A percentile compares a stretch with the other conserved stretches of the same genome.
Evolutionary conservation across 495 filamentous ascomycete species (phyloP).

Genomic region (Aspergillus diversus): DNA sequence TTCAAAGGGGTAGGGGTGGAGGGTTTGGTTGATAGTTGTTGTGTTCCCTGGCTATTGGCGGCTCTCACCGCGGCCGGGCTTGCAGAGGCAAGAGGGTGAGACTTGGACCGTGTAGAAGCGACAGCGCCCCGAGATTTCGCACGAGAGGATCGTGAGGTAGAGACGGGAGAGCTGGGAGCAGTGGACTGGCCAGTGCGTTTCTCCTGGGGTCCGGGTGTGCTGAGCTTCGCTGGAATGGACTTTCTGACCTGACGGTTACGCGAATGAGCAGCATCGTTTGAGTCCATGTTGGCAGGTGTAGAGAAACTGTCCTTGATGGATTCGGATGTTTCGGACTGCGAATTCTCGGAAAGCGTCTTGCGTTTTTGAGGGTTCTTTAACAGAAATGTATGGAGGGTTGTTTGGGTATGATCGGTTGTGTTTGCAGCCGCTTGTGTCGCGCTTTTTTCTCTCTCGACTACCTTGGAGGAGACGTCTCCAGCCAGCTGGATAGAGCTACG

Average conservation of each 20-base stretch:
- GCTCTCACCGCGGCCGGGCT: neutral
- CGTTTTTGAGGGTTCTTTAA: slow-evolving; percentile 21
- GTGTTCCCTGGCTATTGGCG: too few species aligned
- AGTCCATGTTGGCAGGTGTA: slow-evolving; percentile 11
- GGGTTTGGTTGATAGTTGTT: neutral
- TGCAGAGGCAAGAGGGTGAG: slow-evolving; percentile 6
- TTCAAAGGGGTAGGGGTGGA: slow-evolving; percentile 13
- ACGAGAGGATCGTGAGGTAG: slow-evolving; percentile 24
- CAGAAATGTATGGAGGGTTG: slow-evolving; percentile 20
- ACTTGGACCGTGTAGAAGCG: slow-evolving; percentile 9
- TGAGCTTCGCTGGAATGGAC: slow-evolving; percentile 25
- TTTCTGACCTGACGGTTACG: slow-evolving; percentile 21
- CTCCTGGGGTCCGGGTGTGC: slow-evolving; percentile 14
- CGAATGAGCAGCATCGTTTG: neutral
- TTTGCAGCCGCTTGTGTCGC: too few species aligned
- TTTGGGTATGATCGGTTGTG: slow-evolving; percentile 16
- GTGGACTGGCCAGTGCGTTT: slow-evolving; percentile 9
- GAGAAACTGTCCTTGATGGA: slow-evolving; percentile 2
- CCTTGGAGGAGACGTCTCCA: too few species aligned
- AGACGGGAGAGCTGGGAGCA: slow-evolving; percentile 9
- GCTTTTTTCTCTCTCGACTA: too few species aligned
- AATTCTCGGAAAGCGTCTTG: slow-evolving; percentile 16
- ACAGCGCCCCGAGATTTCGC: slow-evolving; percentile 19
- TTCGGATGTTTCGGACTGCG: slow-evolving; percentile 11
- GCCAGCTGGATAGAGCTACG: slow-evolving; percentile 5